These are phyloP conservation scores for Eutrema heterophyllum DNA, from an alignment of 345 rosid species.

Conservation along the genomic window DNA sequence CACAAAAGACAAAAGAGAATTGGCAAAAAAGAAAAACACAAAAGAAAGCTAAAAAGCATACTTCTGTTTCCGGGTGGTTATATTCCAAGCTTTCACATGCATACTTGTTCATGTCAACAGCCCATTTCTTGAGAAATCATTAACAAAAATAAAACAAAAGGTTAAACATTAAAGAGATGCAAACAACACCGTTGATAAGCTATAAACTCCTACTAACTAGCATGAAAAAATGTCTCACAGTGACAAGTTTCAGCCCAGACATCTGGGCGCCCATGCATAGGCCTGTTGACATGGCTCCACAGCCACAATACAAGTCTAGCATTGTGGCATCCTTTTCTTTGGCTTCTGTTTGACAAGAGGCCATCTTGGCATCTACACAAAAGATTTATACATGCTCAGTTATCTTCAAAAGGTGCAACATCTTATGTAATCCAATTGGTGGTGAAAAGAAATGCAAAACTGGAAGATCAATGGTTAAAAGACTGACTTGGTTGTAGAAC, in stretches of 20 bases:
- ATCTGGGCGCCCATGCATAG: slow-evolving; percentile 62
- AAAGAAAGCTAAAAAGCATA: neutral
- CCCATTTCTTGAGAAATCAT: slow-evolving; percentile 53
- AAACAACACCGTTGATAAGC: neutral
- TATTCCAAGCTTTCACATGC: slow-evolving; percentile 54
- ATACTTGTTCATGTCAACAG: slow-evolving; percentile 54
- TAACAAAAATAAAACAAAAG: neutral
- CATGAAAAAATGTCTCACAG: slow-evolving; percentile 36
- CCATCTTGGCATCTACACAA: neutral
- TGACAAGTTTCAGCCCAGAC: slow-evolving; percentile 50
- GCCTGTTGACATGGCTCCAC: slow-evolving; percentile 93
- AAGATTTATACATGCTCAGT: neutral
- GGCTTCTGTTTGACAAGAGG: neutral
- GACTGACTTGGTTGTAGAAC: slow-evolving; percentile 21
- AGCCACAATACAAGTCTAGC: slow-evolving; percentile 75
- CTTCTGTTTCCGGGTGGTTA: slow-evolving; percentile 65
- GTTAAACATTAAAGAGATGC: neutral
- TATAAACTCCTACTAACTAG: neutral
- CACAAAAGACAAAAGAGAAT: neutral
- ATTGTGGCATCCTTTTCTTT: slow-evolving; percentile 33
- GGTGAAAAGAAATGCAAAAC: neutral
- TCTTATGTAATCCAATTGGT: neutral
- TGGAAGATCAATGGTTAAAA: neutral
- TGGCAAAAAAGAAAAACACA: neutral
- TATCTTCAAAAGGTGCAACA: neutral